Evolutionary conservation across 495 filamentous ascomycete genomes (phyloP).

Genomic region (Penicillium pancosmium): DNA sequence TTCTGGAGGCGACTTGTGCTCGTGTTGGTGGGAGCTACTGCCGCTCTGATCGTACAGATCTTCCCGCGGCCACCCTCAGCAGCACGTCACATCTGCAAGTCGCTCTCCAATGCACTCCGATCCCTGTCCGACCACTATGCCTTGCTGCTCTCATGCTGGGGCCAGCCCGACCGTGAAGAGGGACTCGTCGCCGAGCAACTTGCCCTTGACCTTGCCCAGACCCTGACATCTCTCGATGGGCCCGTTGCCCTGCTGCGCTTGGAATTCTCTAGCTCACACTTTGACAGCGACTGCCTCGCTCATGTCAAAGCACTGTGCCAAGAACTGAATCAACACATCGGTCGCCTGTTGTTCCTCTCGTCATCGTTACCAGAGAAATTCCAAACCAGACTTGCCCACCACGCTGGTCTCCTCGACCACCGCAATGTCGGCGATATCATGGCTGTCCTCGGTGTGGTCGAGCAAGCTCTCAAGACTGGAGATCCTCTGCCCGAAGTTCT

Average conservation of each 20-base stretch:
- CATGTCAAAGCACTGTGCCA: slow-evolving; percentile 42
- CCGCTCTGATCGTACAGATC: slow-evolving; percentile 42
- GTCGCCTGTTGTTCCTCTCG: slow-evolving; percentile 38
- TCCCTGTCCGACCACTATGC: slow-evolving; percentile 49
- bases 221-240: slow-evolving; percentile 32
- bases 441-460: slow-evolving; percentile 42
- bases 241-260: slow-evolving; percentile 38
- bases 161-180: slow-evolving; percentile 28
- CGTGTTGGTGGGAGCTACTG: slow-evolving; percentile 43
- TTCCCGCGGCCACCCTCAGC: slow-evolving; percentile 49
- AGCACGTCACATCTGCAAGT: slow-evolving; percentile 43
- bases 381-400: slow-evolving; percentile 30
- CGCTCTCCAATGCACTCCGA: slow-evolving; percentile 40
- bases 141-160: slow-evolving; percentile 46
- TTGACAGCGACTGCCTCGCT: slow-evolving; percentile 38
- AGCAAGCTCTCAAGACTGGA: slow-evolving; percentile 45
- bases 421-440: slow-evolving; percentile 44
- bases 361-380: slow-evolving; percentile 35
- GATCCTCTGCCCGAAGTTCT: slow-evolving; percentile 47
- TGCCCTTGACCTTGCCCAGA: slow-evolving; percentile 36
- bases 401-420: slow-evolving; percentile 41
- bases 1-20: slow-evolving; percentile 50
- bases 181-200: slow-evolving; percentile 37
- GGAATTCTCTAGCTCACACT: slow-evolving; percentile 47
- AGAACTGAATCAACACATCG: slow-evolving; percentile 38